A percentile compares a stretch with the other conserved stretches of the same genome.
Evolutionary conservation across 2,329 filamentous ascomycete species (phyloP).

Genomic region (Zalaria sp.): DNA sequence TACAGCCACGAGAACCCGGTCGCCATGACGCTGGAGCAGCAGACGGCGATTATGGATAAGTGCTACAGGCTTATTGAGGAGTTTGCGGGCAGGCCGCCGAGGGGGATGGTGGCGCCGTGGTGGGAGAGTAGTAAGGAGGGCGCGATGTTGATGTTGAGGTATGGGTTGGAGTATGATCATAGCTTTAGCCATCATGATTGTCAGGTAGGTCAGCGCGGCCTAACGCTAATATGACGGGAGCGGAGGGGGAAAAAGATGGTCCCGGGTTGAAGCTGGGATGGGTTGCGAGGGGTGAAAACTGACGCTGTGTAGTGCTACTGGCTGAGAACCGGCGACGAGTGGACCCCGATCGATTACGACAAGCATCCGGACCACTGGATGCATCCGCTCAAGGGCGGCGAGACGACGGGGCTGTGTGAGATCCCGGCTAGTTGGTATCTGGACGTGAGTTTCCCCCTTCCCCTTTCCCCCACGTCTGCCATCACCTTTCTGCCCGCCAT

Average conservation of each 20-base stretch:
- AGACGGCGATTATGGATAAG: conserved; percentile 60
- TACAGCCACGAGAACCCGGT: conserved; percentile 63
- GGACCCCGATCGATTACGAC: conserved; percentile 54
- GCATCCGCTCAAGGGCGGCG: conserved; percentile 47
- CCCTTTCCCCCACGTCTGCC: too few relatives aligned
- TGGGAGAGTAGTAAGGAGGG: conserved; percentile 61
- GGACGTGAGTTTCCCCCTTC: conserved; percentile 24
- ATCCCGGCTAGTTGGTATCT: conserved; percentile 53
- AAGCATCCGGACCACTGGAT: conserved; percentile 51
- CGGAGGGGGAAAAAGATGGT: too few relatives aligned
- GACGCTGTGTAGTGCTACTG: conserved; percentile 40
- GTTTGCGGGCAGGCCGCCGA: conserved; percentile 56
- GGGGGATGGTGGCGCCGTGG: conserved; percentile 60
- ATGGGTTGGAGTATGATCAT: conserved; percentile 58
- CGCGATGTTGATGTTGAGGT: conserved; percentile 47
- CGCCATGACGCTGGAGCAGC: conserved; percentile 61
- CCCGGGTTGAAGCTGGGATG: too few relatives aligned
- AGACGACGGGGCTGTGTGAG: conserved; percentile 49
- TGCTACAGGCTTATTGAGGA: conserved; percentile 58
- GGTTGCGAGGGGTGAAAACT: not conserved
- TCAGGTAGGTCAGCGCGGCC: conserved; percentile 1
- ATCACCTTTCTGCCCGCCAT: too few relatives aligned
- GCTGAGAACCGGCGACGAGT: conserved; percentile 47
- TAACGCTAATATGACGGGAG: too few relatives aligned
- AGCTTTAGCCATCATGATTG: conserved; percentile 53